Percentiles rank a stretch among this genome's conserved stretches.
Conservation (phyloP, 1,284 basidiomycete species). For the Mycosarcoma mackinlayi region DNA sequence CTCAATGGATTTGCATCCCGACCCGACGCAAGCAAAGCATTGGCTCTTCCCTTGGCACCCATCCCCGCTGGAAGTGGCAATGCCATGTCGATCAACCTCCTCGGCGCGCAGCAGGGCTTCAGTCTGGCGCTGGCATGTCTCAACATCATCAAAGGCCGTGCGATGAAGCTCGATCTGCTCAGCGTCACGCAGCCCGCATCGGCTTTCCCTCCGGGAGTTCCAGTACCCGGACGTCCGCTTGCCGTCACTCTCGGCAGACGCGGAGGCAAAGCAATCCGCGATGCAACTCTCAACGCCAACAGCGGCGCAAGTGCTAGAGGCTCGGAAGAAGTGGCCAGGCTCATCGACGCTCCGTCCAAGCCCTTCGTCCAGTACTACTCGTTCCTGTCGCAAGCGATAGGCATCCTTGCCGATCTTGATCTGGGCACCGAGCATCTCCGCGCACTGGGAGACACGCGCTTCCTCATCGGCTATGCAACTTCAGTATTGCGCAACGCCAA, state of each 20-base stretch:
- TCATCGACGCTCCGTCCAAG: conserved; percentile 39
- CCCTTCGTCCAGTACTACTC: conserved; percentile 74
- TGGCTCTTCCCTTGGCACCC: conserved; percentile 81
- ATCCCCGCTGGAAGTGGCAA: conserved; percentile 91
- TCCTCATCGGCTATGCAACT: conserved; percentile 82
- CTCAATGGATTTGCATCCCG: conserved; percentile 88
- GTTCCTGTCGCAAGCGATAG: conserved; percentile 87
- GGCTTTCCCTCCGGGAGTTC: conserved; percentile 36
- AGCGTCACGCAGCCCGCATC: conserved; percentile 77
- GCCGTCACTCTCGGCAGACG: conserved; percentile 10
- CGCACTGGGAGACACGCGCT: conserved; percentile 93
- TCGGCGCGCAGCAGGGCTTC: conserved; percentile 69
- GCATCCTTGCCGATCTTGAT: conserved; percentile 87
- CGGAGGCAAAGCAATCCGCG: conserved; percentile 3
- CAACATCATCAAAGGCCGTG: conserved; percentile 84
- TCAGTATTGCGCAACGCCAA: conserved; percentile 56
- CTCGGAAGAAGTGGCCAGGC: conserved; percentile 27
- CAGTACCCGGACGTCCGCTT: conserved; percentile 24
- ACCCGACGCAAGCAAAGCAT: conserved; percentile 76
- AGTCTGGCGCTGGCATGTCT: conserved; percentile 74
- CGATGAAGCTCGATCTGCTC: conserved; percentile 82
- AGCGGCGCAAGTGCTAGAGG: conserved; percentile 14
- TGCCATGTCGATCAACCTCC: conserved; percentile 79
- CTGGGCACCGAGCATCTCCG: conserved; percentile 83
- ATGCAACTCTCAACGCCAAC: conserved; percentile 16